phyloP scores from a whole-genome alignment of 2,329 filamentous ascomycete species.

The Beauveria medogensis region DNA sequence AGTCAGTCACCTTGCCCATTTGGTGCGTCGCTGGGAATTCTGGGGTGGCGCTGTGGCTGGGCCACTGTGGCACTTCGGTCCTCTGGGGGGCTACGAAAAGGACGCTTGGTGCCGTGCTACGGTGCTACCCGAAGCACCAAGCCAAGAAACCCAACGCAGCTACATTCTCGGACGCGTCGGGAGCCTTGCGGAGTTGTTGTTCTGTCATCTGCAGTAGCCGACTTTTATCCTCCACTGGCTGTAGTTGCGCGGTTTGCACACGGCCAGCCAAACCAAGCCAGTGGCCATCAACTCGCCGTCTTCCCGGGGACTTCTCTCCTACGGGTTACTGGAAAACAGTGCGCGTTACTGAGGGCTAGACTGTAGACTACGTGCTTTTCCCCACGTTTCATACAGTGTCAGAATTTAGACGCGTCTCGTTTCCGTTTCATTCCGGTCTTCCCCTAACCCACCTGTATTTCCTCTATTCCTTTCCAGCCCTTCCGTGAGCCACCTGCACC shows the following conservation, averaged over 20 bases:
- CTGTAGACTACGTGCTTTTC: neutral
- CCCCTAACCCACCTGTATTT: neutral
- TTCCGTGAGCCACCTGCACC: neutral
- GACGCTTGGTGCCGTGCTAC: neutral
- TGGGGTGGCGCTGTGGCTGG: neutral
- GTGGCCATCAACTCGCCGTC: neutral
- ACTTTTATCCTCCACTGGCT: neutral
- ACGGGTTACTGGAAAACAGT: neutral
- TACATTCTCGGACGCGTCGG: constrained; percentile 4
- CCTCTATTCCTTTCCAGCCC: neutral
- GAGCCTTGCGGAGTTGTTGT: neutral
- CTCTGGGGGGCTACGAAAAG: neutral
- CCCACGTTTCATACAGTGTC: neutral
- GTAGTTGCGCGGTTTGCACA: neutral
- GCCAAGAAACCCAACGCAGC: neutral
- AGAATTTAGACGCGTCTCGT: neutral
- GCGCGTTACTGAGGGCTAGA: neutral
- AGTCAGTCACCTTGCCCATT: constrained; percentile 6
- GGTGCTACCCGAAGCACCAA: too few relatives aligned
- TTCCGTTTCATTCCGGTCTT: constrained; percentile 1
- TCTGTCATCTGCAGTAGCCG: neutral
- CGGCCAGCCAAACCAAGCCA: neutral
- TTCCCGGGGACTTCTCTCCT: neutral
- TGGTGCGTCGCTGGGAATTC: neutral
- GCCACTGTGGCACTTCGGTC: neutral